phyloP scores from a whole-genome alignment of 805 yeast species.

The Jamesozyma rosinii region DNA sequence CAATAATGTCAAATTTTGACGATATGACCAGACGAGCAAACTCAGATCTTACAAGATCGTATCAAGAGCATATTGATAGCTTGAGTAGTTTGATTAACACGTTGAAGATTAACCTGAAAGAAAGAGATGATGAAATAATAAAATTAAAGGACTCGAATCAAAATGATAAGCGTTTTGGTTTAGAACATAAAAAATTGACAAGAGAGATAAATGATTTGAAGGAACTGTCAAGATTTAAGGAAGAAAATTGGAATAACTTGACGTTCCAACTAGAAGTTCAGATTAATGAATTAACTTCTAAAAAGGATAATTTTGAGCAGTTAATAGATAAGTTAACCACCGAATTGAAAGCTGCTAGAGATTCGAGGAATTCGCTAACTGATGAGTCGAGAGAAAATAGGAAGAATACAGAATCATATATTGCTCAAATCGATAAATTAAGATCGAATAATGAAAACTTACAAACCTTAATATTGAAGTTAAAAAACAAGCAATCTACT shows the following conservation, averaged over 20 bases:
- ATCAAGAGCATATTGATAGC: conserved; percentile 15
- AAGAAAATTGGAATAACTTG: conserved; percentile 20
- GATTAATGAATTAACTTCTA: conserved; percentile 2
- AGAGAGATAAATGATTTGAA: conserved; percentile 11
- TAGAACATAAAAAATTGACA: conserved; percentile 8
- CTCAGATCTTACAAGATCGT: conserved; percentile 9
- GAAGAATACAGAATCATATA: background rate
- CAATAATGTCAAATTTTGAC: background rate
- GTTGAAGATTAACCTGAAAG: conserved; percentile 7
- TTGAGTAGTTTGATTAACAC: conserved; percentile 10
- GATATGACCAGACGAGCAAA: background rate
- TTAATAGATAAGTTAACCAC: conserved; percentile 14
- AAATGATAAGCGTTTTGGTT: conserved; percentile 3
- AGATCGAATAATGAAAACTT: conserved; percentile 1
- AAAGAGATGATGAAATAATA: conserved; percentile 11
- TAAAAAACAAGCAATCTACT: conserved; percentile 1
- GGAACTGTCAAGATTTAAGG: conserved; percentile 13
- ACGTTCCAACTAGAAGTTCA: conserved; percentile 20
- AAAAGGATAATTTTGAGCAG: background rate
- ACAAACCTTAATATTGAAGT: background rate
- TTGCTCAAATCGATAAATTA: conserved; percentile 7
- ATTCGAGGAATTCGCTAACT: background rate
- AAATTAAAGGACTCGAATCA: conserved; percentile 4
- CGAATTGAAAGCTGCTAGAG: conserved; percentile 6
- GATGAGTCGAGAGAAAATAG: conserved; percentile 3